Percentiles rank a stretch among this genome's conserved stretches.
These are phyloP conservation scores for Arthromyces matolae DNA, from an alignment of 768 basidiomycete genomes.

Conservation along the genomic window DNA sequence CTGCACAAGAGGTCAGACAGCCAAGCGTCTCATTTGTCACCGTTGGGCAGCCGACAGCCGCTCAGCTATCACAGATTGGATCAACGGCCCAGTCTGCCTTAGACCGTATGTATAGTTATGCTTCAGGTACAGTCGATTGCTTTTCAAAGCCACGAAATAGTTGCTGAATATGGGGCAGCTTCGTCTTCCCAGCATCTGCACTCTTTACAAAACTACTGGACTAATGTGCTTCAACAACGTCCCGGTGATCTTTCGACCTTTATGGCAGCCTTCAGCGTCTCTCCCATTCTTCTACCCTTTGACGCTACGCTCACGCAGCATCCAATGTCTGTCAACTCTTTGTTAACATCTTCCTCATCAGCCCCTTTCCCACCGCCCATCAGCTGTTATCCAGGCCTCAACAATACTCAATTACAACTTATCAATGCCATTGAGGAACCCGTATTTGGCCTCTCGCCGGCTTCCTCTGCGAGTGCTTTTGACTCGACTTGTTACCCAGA, in stretches of 20 bases:
- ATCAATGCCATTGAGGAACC: slow-evolving; percentile 46
- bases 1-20: slow-evolving; percentile 44
- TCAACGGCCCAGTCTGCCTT: slow-evolving; percentile 35
- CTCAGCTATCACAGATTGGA: slow-evolving; percentile 43
- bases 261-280: slow-evolving; percentile 39
- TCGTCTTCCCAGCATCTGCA: slow-evolving; percentile 49
- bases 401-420: slow-evolving; percentile 32
- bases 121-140: slow-evolving; percentile 43
- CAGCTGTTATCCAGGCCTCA: slow-evolving; percentile 56
- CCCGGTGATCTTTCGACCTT: slow-evolving; percentile 42
- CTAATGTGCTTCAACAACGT: slow-evolving; percentile 43
- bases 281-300: slow-evolving; percentile 55
- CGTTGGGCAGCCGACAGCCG: slow-evolving; percentile 42
- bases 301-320: slow-evolving; percentile 41
- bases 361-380: slow-evolving; percentile 55
- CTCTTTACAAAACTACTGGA: slow-evolving; percentile 54
- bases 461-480: slow-evolving; percentile 33
- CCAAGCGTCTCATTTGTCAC: slow-evolving; percentile 41
- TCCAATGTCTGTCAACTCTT: slow-evolving; percentile 27
- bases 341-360: slow-evolving; percentile 39
- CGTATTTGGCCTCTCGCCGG: slow-evolving; percentile 46
- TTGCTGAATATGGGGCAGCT: slow-evolving; percentile 34
- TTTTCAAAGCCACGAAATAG: background rate
- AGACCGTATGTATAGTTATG: slow-evolving; percentile 59
- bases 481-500: slow-evolving; percentile 49